A percentile compares a stretch with the other conserved stretches of the same genome.
Evolutionary conservation across 352 stramenopile species (phyloP).

Genomic region (Phytophthora europaea): DNA sequence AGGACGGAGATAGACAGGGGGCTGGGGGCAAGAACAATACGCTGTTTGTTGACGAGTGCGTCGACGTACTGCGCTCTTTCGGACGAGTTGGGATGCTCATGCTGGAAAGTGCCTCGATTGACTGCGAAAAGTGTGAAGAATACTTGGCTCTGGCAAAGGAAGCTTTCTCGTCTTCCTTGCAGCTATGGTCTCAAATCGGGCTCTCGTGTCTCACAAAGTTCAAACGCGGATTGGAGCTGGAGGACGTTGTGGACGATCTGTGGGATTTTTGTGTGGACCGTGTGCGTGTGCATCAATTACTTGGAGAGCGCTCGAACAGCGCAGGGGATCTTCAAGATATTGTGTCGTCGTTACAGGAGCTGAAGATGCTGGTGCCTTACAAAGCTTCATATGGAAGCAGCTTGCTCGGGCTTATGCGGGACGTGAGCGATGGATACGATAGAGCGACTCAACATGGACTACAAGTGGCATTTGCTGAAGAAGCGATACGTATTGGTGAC

Average conservation of each 20-base stretch:
- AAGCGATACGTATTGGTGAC: constrained; percentile 69
- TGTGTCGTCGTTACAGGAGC: constrained; percentile 66
- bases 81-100: constrained; percentile 73
- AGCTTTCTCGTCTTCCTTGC: constrained; percentile 51
- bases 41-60: constrained; percentile 66
- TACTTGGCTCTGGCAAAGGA: constrained; percentile 71
- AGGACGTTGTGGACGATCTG: constrained; percentile 81
- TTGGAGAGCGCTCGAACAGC: constrained; percentile 20
- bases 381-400: constrained; percentile 49
- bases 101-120: constrained; percentile 61
- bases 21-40: constrained; percentile 18
- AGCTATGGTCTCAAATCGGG: constrained; percentile 75
- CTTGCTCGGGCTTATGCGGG: constrained; percentile 61
- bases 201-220: constrained; percentile 73
- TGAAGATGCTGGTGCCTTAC: constrained; percentile 83
- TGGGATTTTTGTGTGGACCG: constrained; percentile 84
- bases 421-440: constrained; percentile 63
- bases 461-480: constrained; percentile 61
- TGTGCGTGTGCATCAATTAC: constrained; percentile 60
- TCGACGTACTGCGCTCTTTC: constrained; percentile 81
- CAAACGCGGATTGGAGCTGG: constrained; percentile 71
- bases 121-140: constrained; percentile 57
- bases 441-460: constrained; percentile 44
- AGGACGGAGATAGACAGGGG: constrained; percentile 13
- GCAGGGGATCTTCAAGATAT: constrained; percentile 38